Percentiles rank a stretch among this genome's conserved stretches.
Conservation (phyloP, 2,329 filamentous ascomycete species). For the Colletotrichum acutatum region DNA sequence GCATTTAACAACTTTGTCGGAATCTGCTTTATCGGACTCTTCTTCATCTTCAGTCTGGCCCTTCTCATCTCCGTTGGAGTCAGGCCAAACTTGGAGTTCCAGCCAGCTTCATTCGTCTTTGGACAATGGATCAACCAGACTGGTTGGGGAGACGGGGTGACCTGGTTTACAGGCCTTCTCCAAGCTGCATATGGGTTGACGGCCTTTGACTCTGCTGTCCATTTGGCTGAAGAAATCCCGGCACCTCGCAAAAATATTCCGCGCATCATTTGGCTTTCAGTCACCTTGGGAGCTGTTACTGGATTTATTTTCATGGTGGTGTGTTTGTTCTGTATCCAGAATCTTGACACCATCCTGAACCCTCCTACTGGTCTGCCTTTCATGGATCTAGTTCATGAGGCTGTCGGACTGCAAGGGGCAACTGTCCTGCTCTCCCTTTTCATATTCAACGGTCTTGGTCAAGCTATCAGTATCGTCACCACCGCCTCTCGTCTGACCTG, state of each 20-base stretch:
- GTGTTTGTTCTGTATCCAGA: slow-evolving; percentile 62
- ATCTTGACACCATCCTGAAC: slow-evolving; percentile 53
- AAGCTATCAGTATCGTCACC: slow-evolving; percentile 62
- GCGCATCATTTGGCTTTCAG: not conserved
- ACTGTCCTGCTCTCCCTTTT: slow-evolving; percentile 58
- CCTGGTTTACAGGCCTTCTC: slow-evolving; percentile 68
- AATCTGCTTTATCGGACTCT: not conserved
- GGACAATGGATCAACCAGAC: slow-evolving; percentile 61
- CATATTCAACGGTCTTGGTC: slow-evolving; percentile 65
- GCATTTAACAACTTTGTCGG: not conserved
- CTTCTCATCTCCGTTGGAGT: slow-evolving; percentile 63
- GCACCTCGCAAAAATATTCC: slow-evolving; percentile 49
- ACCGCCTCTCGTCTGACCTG: slow-evolving; percentile 63
- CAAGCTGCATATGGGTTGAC: slow-evolving; percentile 67
- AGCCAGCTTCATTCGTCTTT: slow-evolving; percentile 63
- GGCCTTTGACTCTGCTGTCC: slow-evolving; percentile 68
- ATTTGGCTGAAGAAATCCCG: slow-evolving; percentile 68
- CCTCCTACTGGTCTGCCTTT: slow-evolving; percentile 52
- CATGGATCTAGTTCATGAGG: not conserved
- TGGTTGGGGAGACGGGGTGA: slow-evolving; percentile 64
- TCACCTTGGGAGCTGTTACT: slow-evolving; percentile 56
- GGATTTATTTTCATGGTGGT: slow-evolving; percentile 64
- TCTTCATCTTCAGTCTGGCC: slow-evolving; percentile 32
- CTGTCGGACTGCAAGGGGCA: not conserved
- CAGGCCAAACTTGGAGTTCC: slow-evolving; percentile 55